Evolutionary conservation across 495 filamentous ascomycete species (phyloP), one percentile per base, ranked within the genome.

Genomic region (Penicillium waksmanii): DNA sequence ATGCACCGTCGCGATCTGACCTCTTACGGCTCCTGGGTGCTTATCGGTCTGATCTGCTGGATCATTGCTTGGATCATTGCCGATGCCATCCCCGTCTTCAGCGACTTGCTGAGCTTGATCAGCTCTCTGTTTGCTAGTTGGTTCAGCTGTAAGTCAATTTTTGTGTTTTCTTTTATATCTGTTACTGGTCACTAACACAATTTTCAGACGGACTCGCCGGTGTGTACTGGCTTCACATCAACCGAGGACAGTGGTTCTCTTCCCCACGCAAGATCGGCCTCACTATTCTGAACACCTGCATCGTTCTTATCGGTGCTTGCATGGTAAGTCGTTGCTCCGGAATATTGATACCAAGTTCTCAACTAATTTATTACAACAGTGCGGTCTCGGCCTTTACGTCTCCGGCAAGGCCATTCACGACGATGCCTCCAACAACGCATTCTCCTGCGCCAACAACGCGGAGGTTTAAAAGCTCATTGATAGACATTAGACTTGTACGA

Each of bases 51-150:
- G 6, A 55, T 63, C 42, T 77, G 89, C 55, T 91, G 88, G 72
- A 52, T 87, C 18, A 63, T 89, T 21, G 85, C 87, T 7, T 92
- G 86, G 85, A 69, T 91, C 35, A 87, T 93, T 64, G 88, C 88
- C 27, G 83, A 87, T 60, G 83, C 86, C 13, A 88, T 92, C 38
- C 90, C 89, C 0, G 84, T 89, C 58, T 92, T 92, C 75, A 85
- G 80, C 60, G 80, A 87, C 42, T 66, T 92, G 49, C 70, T 92
- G 33, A 77, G 77, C 51, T 55, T 85, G 56, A 77, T 82, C 21
- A 64, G 69, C 57, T 69, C 69, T 1, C 56, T 74, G 1, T 74
- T 74, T 36, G 72, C 70, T 15, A 67, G 56, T 53, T 75, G 71
- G 74, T 77, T 79, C 58, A 76, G 74, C 25, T 74, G 49, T 51